Base-by-base conservation (phyloP, 345 rosid genomes). In the Euclidium syriacum region DNA sequence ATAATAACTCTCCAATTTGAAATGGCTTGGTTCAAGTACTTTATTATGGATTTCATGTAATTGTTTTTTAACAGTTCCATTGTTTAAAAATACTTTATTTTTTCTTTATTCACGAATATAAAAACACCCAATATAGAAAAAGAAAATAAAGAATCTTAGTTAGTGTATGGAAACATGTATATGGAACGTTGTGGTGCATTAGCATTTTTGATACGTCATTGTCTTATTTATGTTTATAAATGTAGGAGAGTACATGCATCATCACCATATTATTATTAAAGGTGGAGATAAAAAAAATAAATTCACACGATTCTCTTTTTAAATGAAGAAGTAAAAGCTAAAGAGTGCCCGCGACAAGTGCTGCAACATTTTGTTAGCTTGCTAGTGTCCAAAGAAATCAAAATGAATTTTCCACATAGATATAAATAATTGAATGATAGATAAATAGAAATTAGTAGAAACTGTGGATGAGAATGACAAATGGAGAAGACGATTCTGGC, bases 401-500 rank as follows among this genome's bases (percentile, higher is more conserved):
- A 70, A 14, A 63, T 47, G 35, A 62, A 70, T 12, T 29, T 27
- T 43, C 55, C 62, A 61, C 41, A 59, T 36, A 43, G 2, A 52
- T 14, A 44, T 15, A 12, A 24, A 26, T 29, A 40, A 17, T 12
- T 27, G 17, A 38, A 41, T 20, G 34, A 26, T 40, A 44, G 2
- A 15, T 39, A 39, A n/a, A n/a, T 12, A 62, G 15, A 62, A 52
- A 61, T 42, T 61, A 34, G 24, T 32, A 27, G 43, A 36, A 52
- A 71, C 83, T 81, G 85, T 79, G 75, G 76, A 73, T 73, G 79
- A 77, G 86, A 80, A 83, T 80, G 90, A 84, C 90, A 84, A 84
- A 84, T 73, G 90, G 90, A 86, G 90, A 82, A 79, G 90, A 82
- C 95, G 87, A 84, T 76, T 73, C 87, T 64, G 73, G 95, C 83